Percentiles rank a stretch among this genome's conserved stretches.
Conservation (phyloP, 2,329 filamentous ascomycete species). For the Allantophomopsis cytisporea region DNA sequence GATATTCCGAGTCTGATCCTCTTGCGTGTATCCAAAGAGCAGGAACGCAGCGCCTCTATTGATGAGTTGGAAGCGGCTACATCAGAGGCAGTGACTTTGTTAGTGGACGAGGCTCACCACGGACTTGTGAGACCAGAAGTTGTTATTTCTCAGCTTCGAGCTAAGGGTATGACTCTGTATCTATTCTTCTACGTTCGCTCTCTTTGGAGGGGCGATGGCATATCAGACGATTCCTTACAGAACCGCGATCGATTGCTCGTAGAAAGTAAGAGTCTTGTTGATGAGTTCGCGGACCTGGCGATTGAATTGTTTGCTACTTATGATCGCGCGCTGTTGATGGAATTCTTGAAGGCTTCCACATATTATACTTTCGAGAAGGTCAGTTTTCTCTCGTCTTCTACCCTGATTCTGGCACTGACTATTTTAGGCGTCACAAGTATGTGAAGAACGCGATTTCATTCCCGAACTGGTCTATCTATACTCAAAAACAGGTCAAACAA, state of each 20-base stretch:
- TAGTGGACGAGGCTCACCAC: constrained; percentile 84
- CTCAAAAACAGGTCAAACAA: constrained; percentile 89
- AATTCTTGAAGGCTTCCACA: constrained; percentile 73
- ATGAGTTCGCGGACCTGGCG: constrained; percentile 76
- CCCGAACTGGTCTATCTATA: constrained; percentile 92
- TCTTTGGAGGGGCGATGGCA: constrained; percentile 67
- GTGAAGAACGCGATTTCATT: constrained; percentile 68
- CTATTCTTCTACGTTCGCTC: constrained; percentile 85
- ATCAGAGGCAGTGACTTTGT: constrained; percentile 68
- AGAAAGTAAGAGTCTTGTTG: constrained; percentile 57
- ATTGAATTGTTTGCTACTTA: constrained; percentile 78
- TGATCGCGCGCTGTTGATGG: constrained; percentile 68
- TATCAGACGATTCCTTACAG: constrained; percentile 37
- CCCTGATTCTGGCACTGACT: constrained; percentile 2
- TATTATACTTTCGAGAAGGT: constrained; percentile 77
- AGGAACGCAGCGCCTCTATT: constrained; percentile 49
- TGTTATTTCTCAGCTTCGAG: constrained; percentile 67
- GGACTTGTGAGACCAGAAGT: constrained; percentile 68
- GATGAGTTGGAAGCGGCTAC: constrained; percentile 68
- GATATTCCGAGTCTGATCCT: constrained; percentile 84
- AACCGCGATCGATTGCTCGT: constrained; percentile 41
- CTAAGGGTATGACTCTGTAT: constrained; percentile 56
- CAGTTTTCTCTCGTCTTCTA: constrained; percentile 2
- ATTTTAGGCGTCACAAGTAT: constrained; percentile 55
- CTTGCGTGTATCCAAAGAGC: constrained; percentile 65